Conservation (phyloP, 2,329 filamentous ascomycete species). For the Trichoderma citrinoviride region DNA sequence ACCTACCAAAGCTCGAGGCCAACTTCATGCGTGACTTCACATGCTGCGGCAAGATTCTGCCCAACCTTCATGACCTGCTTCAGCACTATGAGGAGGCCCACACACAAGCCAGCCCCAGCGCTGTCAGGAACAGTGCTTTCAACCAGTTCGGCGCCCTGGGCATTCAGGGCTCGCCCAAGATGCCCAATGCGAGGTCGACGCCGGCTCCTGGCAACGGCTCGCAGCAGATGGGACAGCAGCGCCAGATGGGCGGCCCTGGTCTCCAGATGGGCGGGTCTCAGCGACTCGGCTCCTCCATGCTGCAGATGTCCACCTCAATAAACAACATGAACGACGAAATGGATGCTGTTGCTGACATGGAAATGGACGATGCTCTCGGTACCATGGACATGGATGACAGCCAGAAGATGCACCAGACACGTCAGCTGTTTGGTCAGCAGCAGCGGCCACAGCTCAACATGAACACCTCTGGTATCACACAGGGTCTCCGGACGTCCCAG, state of each 20-base stretch:
- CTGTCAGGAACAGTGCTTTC: slow-evolving; percentile 41
- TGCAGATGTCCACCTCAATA: slow-evolving; percentile 45
- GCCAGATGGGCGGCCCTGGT: slow-evolving; percentile 30
- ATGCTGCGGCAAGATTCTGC: slow-evolving; percentile 86
- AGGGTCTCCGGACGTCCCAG: slow-evolving; percentile 80
- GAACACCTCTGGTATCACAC: slow-evolving; percentile 70
- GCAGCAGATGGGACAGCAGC: slow-evolving; percentile 37
- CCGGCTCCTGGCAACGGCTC: slow-evolving; percentile 33
- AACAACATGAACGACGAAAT: slow-evolving; percentile 58
- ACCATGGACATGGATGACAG: slow-evolving; percentile 62
- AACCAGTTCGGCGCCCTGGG: slow-evolving; percentile 41
- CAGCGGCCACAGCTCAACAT: slow-evolving; percentile 72
- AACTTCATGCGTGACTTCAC: slow-evolving; percentile 98
- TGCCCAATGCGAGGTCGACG: slow-evolving; percentile 36
- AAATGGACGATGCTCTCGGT: slow-evolving; percentile 82
- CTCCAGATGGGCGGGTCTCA: slow-evolving; percentile 42
- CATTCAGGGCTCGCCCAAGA: slow-evolving; percentile 34
- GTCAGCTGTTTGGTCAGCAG: slow-evolving; percentile 66
- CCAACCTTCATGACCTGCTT: slow-evolving; percentile 88
- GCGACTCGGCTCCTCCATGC: slow-evolving; percentile 28
- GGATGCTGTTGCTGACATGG: slow-evolving; percentile 90
- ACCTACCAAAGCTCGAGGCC: slow-evolving; percentile 92
- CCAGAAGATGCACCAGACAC: slow-evolving; percentile 65
- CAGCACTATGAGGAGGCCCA: slow-evolving; percentile 97
- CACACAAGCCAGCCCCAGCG: slow-evolving; percentile 61